These are phyloP conservation scores for Beauveria australis DNA, from an alignment of 2,329 filamentous ascomycete genomes.

Conservation along the genomic window DNA sequence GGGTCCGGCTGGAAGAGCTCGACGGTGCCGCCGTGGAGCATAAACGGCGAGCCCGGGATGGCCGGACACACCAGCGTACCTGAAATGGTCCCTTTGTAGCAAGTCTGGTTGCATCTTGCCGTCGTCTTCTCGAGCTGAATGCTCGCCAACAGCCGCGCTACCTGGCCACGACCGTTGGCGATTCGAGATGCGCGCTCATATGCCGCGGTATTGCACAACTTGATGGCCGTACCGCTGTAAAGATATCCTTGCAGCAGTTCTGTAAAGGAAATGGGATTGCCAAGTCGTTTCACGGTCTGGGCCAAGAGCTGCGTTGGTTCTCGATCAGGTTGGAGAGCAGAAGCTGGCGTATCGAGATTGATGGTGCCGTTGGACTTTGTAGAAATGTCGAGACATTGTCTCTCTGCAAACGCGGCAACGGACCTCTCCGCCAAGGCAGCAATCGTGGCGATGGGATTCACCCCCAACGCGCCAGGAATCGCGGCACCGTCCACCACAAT, in stretches of 20 bases:
- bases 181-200: conserved; percentile 14
- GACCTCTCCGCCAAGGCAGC: conserved; percentile 59
- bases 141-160: neutral
- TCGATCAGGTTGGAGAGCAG: neutral
- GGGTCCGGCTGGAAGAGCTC: conserved; percentile 47
- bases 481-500: conserved; percentile 54
- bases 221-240: neutral
- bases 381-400: conserved; percentile 33
- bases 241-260: neutral
- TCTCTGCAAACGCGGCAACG: conserved; percentile 41
- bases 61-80: neutral
- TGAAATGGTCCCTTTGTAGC: neutral
- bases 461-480: conserved; percentile 54
- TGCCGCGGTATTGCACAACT: conserved; percentile 17
- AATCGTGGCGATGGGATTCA: conserved; percentile 63
- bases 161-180: neutral
- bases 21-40: conserved; percentile 50
- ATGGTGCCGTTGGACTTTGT: neutral
- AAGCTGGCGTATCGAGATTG: neutral
- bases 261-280: neutral
- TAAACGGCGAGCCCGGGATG: conserved; percentile 44
- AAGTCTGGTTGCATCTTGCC: neutral
- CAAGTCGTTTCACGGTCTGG: too few relatives aligned
- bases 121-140: neutral
- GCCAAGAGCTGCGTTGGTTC: too few relatives aligned